A percentile compares a stretch with the other conserved stretches of the same genome.
Evolutionary conservation across 169 alveolate genomes (phyloP).

Genomic region (Plasmodium billcollinsi): DNA sequence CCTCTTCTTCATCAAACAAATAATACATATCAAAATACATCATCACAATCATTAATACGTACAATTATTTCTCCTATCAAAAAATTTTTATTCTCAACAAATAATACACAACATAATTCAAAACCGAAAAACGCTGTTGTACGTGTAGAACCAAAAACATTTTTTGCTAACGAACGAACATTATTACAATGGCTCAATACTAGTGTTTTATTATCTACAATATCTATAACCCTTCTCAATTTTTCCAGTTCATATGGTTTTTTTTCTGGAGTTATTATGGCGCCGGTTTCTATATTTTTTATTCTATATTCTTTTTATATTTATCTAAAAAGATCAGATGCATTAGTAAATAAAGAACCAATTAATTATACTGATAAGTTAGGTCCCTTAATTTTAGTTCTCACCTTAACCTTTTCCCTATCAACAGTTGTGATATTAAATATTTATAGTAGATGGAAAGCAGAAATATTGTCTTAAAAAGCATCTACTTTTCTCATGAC

Average conservation of each 20-base stretch:
- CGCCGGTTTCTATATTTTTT: constrained; percentile 87
- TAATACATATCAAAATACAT: not conserved
- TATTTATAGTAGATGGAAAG: constrained; percentile 59
- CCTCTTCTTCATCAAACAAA: constrained; percentile 35
- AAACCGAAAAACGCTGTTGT: constrained; percentile 79
- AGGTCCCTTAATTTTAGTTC: constrained; percentile 82
- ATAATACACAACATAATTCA: constrained; percentile 7
- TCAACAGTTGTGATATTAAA: constrained; percentile 77
- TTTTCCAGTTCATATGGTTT: constrained; percentile 83
- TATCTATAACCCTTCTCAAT: constrained; percentile 83
- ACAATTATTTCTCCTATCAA: constrained; percentile 30
- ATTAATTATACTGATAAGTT: constrained; percentile 83
- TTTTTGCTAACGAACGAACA: constrained; percentile 88
- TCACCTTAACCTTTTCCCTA: constrained; percentile 73
- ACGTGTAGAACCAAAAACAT: constrained; percentile 88
- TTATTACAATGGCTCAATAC: constrained; percentile 86
- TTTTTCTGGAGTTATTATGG: constrained; percentile 84
- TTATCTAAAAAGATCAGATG: constrained; percentile 82
- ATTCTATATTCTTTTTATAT: constrained; percentile 84
- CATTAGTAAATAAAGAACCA: constrained; percentile 86
- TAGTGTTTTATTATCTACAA: constrained; percentile 84
- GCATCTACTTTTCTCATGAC: no score
- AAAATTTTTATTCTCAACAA: constrained; percentile 12
- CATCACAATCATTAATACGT: constrained; percentile 12
- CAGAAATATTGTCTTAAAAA: not conserved